phyloP scores from a whole-genome alignment of 208 protist species.

The Plasmodiophora brassicae region DNA sequence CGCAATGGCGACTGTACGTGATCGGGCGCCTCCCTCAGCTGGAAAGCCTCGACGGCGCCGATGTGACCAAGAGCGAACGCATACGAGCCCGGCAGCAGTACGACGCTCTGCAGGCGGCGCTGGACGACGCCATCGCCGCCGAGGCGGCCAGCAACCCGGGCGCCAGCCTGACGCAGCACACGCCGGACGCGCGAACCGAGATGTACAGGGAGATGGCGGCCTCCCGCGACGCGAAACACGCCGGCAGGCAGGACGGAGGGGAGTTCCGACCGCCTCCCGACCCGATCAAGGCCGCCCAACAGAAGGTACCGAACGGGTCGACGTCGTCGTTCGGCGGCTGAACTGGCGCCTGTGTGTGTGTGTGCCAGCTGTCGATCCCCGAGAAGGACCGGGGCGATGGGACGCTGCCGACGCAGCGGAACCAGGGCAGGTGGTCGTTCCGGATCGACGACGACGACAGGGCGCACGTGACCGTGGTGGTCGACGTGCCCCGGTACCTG shows the following conservation, averaged over 20 bases:
- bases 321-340: not conserved
- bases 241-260: not conserved
- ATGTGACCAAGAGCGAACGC: conserved; percentile 73
- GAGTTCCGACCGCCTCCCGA: not conserved
- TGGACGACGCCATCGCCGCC: conserved; percentile 6
- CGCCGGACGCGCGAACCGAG: not conserved
- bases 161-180: not conserved
- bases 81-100: conserved; percentile 75
- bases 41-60: conserved; percentile 76
- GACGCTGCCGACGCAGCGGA: conserved; percentile 70
- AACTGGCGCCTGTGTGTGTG: not conserved
- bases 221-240: not conserved
- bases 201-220: conserved; percentile 9
- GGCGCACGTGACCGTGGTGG: conserved; percentile 66
- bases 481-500: conserved; percentile 80
- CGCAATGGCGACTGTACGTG: conserved; percentile 81
- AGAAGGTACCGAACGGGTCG: conserved; percentile 63
- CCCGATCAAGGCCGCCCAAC: conserved; percentile 30
- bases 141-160: not conserved
- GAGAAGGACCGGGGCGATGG: conserved; percentile 69
- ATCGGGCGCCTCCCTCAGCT: conserved; percentile 81
- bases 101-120: conserved; percentile 49
- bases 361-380: not conserved
- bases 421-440: conserved; percentile 56
- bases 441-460: conserved; percentile 62